Conservation (phyloP, 345 rosid species). For the Iberis pinnata region DNA sequence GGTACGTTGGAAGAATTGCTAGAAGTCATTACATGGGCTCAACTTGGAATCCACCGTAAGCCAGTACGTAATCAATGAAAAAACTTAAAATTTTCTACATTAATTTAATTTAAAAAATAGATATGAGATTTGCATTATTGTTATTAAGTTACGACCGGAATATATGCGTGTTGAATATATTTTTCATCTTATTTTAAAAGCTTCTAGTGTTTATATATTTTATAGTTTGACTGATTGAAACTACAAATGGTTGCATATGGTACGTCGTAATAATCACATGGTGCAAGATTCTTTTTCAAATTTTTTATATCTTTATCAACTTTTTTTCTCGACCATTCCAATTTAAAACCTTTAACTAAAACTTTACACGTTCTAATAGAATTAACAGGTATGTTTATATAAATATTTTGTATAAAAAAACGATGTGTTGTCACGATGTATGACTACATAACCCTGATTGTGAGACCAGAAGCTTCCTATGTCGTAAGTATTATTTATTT, state of each 20-base stretch:
- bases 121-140: conserved; percentile 21
- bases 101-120: neutral
- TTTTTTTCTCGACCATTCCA: conserved; percentile 2
- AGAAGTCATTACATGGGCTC: conserved; percentile 98
- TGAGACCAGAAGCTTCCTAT: conserved; percentile 36
- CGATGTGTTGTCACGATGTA: conserved; percentile 30
- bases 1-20: conserved; percentile 94
- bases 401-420: neutral
- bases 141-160: conserved; percentile 22
- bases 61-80: conserved; percentile 50
- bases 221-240: conserved; percentile 6
- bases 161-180: conserved; percentile 26
- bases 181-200: conserved; percentile 8
- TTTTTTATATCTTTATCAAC: conserved; percentile 4
- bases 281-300: conserved; percentile 19
- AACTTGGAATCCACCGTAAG: conserved; percentile 89
- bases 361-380: conserved; percentile 12
- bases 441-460: conserved; percentile 32
- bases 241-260: conserved; percentile 28
- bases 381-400: neutral
- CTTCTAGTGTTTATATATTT: neutral
- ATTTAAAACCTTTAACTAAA: neutral
- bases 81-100: neutral
- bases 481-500: too few relatives aligned
- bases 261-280: conserved; percentile 26